Percentiles rank a stretch among this genome's conserved stretches.
phyloP scores from a whole-genome alignment of 148 eudicot species.

The Rhododendron simsii region DNA sequence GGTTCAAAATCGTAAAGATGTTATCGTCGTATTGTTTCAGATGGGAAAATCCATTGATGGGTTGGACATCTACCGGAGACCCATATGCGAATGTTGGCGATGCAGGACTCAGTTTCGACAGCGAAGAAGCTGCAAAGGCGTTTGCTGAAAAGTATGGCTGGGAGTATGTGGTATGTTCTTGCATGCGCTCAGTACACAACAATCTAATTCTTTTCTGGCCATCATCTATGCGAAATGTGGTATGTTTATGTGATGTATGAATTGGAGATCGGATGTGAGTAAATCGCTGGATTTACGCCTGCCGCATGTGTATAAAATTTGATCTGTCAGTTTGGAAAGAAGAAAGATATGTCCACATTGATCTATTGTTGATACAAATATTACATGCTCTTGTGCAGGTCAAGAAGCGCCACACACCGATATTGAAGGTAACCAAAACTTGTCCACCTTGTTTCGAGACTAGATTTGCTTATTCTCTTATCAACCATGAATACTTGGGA shows the following conservation, averaged over 20 bases:
- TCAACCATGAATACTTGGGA: no score
- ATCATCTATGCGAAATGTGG: background rate
- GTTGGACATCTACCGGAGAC: slow-evolving; percentile 98
- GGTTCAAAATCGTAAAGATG: background rate
- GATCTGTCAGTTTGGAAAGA: background rate
- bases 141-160: slow-evolving; percentile 90
- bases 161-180: slow-evolving; percentile 67
- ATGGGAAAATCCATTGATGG: slow-evolving; percentile 98
- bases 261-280: no score
- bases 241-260: background rate
- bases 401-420: background rate
- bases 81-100: slow-evolving; percentile 98
- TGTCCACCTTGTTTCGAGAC: background rate
- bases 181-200: background rate
- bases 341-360: background rate
- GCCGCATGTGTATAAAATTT: no score
- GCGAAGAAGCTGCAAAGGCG: slow-evolving; percentile 66
- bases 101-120: slow-evolving; percentile 73
- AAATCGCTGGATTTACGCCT: background rate
- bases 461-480: background rate
- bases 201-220: background rate
- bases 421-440: background rate
- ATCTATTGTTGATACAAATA: background rate
- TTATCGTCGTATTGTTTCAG: slow-evolving; percentile 10
- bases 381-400: background rate